Evolutionary conservation across 139 green algal species (phyloP), one percentile per base, ranked within the genome.

Genomic region (Coccomyxa sp.): DNA sequence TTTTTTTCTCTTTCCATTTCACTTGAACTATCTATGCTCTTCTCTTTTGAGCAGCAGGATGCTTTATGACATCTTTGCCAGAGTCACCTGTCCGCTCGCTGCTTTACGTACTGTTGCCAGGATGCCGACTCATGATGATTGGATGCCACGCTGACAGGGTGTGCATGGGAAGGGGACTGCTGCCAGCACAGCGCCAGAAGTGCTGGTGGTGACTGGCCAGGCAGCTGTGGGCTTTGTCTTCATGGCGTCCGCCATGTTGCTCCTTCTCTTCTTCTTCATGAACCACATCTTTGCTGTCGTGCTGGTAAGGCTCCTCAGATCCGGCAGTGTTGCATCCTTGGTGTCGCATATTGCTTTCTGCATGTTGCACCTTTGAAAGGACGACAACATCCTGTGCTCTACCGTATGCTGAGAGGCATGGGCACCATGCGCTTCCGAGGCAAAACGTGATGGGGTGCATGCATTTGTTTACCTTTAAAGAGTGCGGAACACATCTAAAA

Each of bases 201-300:
- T 83, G 15, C 30, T 90, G 59, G 89, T 88, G 51, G 86, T 96
- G 13, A 92, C 90, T 9, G 68, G 82, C 17, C 15, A 17, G 15
- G 87, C 81, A 0, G 93, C 94, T 0, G 84, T 93, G 18, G 86
- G n/a, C 0, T 96, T 96, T 84, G 86, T 97, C 63, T 31, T 87
- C 9, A 27, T 94, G 15, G 91, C 93, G 13, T 92, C 87, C 0
- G 78, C 21, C 9, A 88, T 93, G 84, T 89, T 97, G 67, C 81
- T 97, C 30, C 58, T 92, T 27, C 81, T 97, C 45, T 97, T 90
- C 88, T 96, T 96, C 79, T 88, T 97, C 59, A 80, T 95, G 38
- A 89, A 81, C 83, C 82, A 89, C 57, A 87, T 82, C 23, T 90
- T 96, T 77, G 92, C 91, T 67, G 89, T 90, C 51, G 59, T 95